Evolutionary conservation across 2,329 filamentous ascomycete genomes (phyloP), one percentile per base, ranked within the genome.

Genomic region (Fusarium robinianum): DNA sequence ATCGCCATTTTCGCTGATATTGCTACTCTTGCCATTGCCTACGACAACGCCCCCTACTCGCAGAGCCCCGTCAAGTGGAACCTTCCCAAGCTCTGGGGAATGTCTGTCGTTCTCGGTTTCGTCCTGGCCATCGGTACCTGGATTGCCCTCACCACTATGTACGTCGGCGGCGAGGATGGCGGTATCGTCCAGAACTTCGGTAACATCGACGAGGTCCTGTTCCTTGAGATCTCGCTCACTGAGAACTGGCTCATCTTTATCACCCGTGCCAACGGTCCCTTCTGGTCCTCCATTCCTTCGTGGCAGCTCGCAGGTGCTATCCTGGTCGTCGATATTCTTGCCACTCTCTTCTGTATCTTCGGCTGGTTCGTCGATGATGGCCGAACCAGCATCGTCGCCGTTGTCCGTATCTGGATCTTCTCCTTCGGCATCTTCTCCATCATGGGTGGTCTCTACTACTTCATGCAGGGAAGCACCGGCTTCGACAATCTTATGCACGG

Each of bases 171-270:
- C 53, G 72, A 84, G 62, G 72, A 87, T 58, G 87, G 87, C 61
- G 90, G 90, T 80, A 92, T 95, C 61, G 87, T 91, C 56, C 87
- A 95, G 78, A 92, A 94, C 75, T 88, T 86, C 61, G 90, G 90
- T 79, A 80, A 85, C 66, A 75, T 88, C 41, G 88, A 95, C 60
- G 83, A 84, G 60, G 84, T 95, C 46, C 72, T 96, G 63, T 95
- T 95, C 81, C 84, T 96, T 24, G 83, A 95, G 73, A 88, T 95
- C 69, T 89, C 88, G 9, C 81, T 95, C 41, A 91, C 90, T 49
- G 88, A 95, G 79, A 96, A 95, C 76, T 95, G 90, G 90, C 80
- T 95, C 38, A 96, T 96, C 72, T 95, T 96, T 77, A 92, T 95
- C 73, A 95, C 90, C 55, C 89, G 90, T 78, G 87, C 89, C 72